Evolutionary conservation across 768 basidiomycete genomes (phyloP).

Genomic region (Lyophyllum shimeji): DNA sequence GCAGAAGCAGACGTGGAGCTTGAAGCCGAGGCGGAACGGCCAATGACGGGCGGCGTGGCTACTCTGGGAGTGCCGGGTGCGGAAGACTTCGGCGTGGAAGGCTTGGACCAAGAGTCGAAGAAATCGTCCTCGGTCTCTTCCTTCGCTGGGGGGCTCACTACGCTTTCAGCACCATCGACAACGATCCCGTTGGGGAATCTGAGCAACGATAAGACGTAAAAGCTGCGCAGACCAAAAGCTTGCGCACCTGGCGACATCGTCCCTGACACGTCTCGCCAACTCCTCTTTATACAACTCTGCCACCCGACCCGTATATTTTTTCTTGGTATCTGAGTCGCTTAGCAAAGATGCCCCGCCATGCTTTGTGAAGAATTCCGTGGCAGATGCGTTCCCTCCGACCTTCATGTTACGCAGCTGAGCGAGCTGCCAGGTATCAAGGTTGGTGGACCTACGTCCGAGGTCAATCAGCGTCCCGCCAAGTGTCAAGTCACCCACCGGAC

Average conservation of each 20-base stretch:
- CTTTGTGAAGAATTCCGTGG: conserved; percentile 86
- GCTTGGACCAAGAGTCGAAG: conserved; percentile 96
- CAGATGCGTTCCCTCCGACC: conserved; percentile 87
- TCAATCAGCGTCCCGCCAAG: conserved; percentile 5
- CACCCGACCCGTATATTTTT: conserved; percentile 82
- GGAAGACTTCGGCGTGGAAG: conserved; percentile 56
- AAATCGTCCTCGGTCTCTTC: conserved; percentile 82
- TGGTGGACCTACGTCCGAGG: conserved; percentile 77
- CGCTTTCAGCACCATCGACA: conserved; percentile 76
- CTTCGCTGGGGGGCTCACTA: conserved; percentile 36
- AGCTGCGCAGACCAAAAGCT: background rate
- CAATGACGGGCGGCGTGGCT: conserved; percentile 57
- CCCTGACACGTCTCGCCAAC: conserved; percentile 73
- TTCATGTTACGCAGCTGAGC: conserved; percentile 94
- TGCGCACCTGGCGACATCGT: conserved; percentile 68
- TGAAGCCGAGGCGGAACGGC: conserved; percentile 44
- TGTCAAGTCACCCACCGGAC: conserved; percentile 64
- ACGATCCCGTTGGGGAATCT: conserved; percentile 78
- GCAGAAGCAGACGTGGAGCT: conserved; percentile 28
- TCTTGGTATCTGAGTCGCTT: conserved; percentile 75
- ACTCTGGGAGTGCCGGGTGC: conserved; percentile 50
- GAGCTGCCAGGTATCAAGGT: conserved; percentile 93
- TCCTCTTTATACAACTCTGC: conserved; percentile 94
- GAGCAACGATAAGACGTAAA: conserved; percentile 1
- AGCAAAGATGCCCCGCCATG: conserved; percentile 77